Conservation (phyloP, 1,284 basidiomycete genomes). For the Cutaneotrichosporon sp. region DNA sequence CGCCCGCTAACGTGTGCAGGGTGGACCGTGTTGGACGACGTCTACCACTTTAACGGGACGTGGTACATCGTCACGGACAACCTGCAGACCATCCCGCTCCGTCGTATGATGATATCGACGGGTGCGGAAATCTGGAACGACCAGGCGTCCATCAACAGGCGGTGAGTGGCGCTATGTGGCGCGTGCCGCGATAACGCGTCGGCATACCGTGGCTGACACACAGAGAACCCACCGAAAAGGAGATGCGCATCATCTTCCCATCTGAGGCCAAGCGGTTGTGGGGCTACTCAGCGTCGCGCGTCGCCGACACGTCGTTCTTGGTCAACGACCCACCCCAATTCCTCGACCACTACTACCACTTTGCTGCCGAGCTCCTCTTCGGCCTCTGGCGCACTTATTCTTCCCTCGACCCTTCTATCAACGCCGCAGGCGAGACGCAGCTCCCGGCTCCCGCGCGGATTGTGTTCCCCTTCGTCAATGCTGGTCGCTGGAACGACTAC, state of each 20-base stretch:
- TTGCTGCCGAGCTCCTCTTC: conserved; percentile 80
- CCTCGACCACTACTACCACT: conserved; percentile 56
- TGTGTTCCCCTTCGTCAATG: conserved; percentile 66
- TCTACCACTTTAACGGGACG: conserved; percentile 53
- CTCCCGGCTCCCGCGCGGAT: conserved; percentile 68
- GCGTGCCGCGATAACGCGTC: too few species aligned
- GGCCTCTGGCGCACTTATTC: conserved; percentile 84
- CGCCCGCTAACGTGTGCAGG: conserved; percentile 41
- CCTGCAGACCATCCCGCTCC: conserved; percentile 45
- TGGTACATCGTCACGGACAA: conserved; percentile 50
- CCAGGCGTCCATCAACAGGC: conserved; percentile 46
- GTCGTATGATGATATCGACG: conserved; percentile 48
- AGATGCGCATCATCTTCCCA: conserved; percentile 68
- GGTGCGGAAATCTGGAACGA: conserved; percentile 50
- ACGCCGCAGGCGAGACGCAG: conserved; percentile 56
- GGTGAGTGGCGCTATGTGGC: conserved; percentile 26
- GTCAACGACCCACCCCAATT: conserved; percentile 80
- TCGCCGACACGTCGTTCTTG: conserved; percentile 50
- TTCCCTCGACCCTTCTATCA: conserved; percentile 66
- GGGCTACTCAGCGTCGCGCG: conserved; percentile 51
- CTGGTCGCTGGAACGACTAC: conserved; percentile 79
- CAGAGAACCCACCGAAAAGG: conserved; percentile 62
- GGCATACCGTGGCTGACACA: conserved; percentile 8
- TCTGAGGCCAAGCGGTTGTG: conserved; percentile 64
- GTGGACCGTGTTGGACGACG: conserved; percentile 71